phyloP scores from a whole-genome alignment of 1,284 basidiomycete genomes.

The Cutaneotrichosporon sp. region DNA sequence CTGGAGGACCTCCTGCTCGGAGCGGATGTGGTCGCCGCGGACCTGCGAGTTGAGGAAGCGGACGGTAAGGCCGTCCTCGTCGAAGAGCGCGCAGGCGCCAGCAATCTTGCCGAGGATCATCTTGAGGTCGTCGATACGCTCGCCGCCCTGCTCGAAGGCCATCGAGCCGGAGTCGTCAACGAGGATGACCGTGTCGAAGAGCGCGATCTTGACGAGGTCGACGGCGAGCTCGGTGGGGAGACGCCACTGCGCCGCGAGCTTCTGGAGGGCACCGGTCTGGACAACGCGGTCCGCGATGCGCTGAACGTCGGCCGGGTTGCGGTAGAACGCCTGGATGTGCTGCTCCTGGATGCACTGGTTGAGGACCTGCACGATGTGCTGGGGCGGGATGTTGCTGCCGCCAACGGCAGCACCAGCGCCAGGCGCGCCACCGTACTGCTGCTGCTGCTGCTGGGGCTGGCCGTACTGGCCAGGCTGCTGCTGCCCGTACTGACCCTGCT shows the following conservation, averaged over 20 bases:
- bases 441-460: too few relatives aligned
- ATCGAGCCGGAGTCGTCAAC: slow-evolving; percentile 55
- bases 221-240: slow-evolving; percentile 55
- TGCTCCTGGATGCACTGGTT: slow-evolving; percentile 55
- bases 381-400: slow-evolving; percentile 22
- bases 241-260: slow-evolving; percentile 54
- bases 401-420: slow-evolving; percentile 43
- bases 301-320: slow-evolving; percentile 52
- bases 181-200: slow-evolving; percentile 53
- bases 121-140: slow-evolving; percentile 55
- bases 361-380: slow-evolving; percentile 36
- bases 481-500: slow-evolving; percentile 30
- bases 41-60: slow-evolving; percentile 56
- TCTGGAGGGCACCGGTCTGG: slow-evolving; percentile 50
- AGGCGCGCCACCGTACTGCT: too few relatives aligned
- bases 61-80: slow-evolving; percentile 56
- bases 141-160: slow-evolving; percentile 53
- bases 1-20: slow-evolving; percentile 45
- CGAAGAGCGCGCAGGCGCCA: slow-evolving; percentile 54
- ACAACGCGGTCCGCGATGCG: slow-evolving; percentile 54
- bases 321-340: slow-evolving; percentile 55
- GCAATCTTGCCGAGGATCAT: slow-evolving; percentile 54
- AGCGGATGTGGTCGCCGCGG: slow-evolving; percentile 55
- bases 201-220: slow-evolving; percentile 53
- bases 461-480: slow-evolving; percentile 29